phyloP scores from a whole-genome alignment of 2,329 filamentous ascomycete genomes.

The Sarocladiaceae sp. region DNA sequence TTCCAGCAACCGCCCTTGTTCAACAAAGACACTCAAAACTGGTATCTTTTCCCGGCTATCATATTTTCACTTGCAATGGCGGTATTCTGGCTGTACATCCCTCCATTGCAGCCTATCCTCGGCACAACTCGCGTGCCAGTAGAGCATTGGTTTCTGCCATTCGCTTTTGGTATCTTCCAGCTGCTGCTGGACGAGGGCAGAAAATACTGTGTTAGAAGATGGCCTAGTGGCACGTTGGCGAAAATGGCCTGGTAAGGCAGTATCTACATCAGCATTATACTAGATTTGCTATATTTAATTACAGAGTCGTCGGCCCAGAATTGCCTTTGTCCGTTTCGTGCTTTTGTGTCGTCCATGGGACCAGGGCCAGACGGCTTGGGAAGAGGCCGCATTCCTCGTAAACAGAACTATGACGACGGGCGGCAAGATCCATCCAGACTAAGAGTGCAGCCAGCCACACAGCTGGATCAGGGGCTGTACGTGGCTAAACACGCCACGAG shows the following conservation, averaged over 20 bases:
- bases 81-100: slow-evolving; percentile 67
- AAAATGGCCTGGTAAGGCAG: slow-evolving; percentile 56
- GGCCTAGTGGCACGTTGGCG: slow-evolving; percentile 52
- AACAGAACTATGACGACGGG: too few species aligned
- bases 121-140: slow-evolving; percentile 61
- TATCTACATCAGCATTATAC: too few species aligned
- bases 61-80: slow-evolving; percentile 64
- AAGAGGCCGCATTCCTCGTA: too few species aligned
- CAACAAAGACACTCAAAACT: slow-evolving; percentile 61
- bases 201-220: slow-evolving; percentile 58
- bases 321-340: too few species aligned
- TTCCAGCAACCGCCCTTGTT: slow-evolving; percentile 69
- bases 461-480: too few species aligned
- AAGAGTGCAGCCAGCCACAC: too few species aligned
- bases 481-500: too few species aligned
- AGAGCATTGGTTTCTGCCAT: slow-evolving; percentile 73
- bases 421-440: too few species aligned
- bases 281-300: too few species aligned
- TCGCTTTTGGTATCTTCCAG: slow-evolving; percentile 59
- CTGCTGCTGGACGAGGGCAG: slow-evolving; percentile 63
- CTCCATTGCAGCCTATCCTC: slow-evolving; percentile 56
- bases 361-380: too few species aligned
- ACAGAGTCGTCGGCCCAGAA: too few species aligned
- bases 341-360: too few species aligned
- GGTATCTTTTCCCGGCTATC: slow-evolving; percentile 67